Base-by-base conservation (phyloP, 2,329 filamentous ascomycete species). In the Blumeria graminis region DNA sequence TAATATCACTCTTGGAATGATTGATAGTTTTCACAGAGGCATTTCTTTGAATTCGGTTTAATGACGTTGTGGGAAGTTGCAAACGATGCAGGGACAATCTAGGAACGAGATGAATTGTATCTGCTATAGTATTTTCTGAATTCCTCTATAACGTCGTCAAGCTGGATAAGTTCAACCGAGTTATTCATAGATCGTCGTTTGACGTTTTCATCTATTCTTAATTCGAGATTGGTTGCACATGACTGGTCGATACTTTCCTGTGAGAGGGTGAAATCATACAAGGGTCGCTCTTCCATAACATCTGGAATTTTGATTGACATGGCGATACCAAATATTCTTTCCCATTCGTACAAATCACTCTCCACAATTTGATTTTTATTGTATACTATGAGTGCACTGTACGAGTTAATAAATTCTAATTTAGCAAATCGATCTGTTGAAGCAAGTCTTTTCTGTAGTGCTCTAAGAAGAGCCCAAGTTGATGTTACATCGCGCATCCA, bases 161-260 rank as follows among this genome's bases (percentile, higher is more conserved):
- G 16, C 16, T 36, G 32, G 13, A 53, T 35, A 11, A 53, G 13
- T 16, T 36, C 38, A 16, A 18, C 33, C 9, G 50, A 53, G n/a
- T n/a, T 38, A n/a, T 53, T 16, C 8, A n/a, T 7, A 6, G 11
- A 6, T 36, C 14, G 32, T 53, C 38, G 9, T 35, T 34, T 32
- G 38, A 36, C 33, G 34, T 53, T 53, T 53, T 53, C 33, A 22
- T 53, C 50, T 16, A 53, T 14, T 53, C 50, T 53, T 16, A 53
- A n/a, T 34, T 53, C 33, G 6, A 53, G 16, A 53, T 53, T 36
- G 38, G 50, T 53, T 7, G 32, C 32, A 22, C 9, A 53, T 36
- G 33, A 11, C 6, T 16, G 8, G 33, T 36, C 13, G 6, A 53
- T 53, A 36, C 6, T 8, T n/a, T 10, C 50, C 5, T 16, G 9